Conservation (phyloP, 2,329 filamentous ascomycete genomes). For the Paecilomyces niveus region DNA sequence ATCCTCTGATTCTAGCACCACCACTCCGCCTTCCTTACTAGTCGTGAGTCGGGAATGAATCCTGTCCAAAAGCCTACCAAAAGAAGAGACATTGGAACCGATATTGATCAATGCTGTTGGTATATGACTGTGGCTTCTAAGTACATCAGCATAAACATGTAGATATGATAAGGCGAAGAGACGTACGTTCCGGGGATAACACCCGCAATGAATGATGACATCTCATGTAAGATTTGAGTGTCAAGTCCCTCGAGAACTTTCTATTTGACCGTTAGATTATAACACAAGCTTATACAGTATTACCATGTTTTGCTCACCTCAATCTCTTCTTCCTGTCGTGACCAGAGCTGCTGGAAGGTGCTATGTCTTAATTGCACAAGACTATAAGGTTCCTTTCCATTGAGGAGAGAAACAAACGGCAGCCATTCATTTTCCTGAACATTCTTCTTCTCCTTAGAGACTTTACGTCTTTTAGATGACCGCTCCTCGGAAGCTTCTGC, state of each 20-base stretch:
- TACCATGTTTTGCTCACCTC: conserved; percentile 19
- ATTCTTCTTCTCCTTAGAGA: conserved; percentile 31
- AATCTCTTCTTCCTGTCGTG: conserved; percentile 30
- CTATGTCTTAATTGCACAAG: conserved; percentile 28
- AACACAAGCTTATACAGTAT: not conserved
- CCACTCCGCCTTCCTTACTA: conserved; percentile 26
- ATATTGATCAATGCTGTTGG: conserved; percentile 37
- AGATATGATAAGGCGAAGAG: not conserved
- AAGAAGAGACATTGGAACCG: conserved; percentile 37
- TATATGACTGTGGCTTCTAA: conserved; percentile 32
- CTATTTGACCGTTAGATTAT: conserved; percentile 14
- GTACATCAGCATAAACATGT: conserved; percentile 8
- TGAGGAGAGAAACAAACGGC: conserved; percentile 32
- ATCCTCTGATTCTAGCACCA: conserved; percentile 38
- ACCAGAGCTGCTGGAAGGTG: conserved; percentile 34
- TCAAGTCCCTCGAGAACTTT: conserved; percentile 33
- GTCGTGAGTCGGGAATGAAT: conserved; percentile 27
- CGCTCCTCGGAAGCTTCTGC: conserved; percentile 30
- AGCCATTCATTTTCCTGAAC: conserved; percentile 8
- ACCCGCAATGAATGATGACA: conserved; percentile 30
- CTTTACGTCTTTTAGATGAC: conserved; percentile 53
- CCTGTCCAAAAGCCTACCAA: conserved; percentile 29
- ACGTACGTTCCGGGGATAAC: conserved; percentile 30
- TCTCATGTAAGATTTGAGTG: conserved; percentile 28
- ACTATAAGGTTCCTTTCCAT: conserved; percentile 27